These are phyloP conservation scores for Colletotrichum plurivorum DNA, from an alignment of 2,329 filamentous ascomycete genomes.

Conservation along the genomic window DNA sequence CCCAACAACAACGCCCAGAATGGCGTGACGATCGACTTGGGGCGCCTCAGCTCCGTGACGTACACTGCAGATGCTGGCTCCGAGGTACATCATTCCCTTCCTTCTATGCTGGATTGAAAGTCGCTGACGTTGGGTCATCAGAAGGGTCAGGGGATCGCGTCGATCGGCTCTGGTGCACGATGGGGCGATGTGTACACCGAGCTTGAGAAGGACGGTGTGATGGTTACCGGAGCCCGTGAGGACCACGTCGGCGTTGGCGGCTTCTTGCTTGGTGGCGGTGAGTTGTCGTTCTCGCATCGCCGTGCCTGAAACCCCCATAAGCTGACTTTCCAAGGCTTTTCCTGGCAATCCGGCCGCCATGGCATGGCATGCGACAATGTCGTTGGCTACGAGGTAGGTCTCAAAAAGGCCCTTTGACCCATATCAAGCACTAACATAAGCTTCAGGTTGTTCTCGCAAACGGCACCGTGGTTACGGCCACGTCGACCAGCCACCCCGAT, in stretches of 20 bases:
- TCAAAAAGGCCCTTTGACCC: too few relatives aligned
- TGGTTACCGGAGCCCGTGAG: slow-evolving; percentile 44
- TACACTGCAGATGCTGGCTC: not conserved
- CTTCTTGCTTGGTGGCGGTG: slow-evolving; percentile 48
- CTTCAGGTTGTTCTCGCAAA: slow-evolving; percentile 57
- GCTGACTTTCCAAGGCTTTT: slow-evolving; percentile 33
- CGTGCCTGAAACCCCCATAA: fast-evolving
- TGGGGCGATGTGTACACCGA: slow-evolving; percentile 13
- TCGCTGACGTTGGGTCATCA: not conserved
- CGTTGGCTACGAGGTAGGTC: slow-evolving; percentile 28
- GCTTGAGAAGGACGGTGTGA: slow-evolving; percentile 40
- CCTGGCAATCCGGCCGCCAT: slow-evolving; percentile 35
- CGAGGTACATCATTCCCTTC: not conserved
- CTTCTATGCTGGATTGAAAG: too few relatives aligned
- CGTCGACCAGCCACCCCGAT: slow-evolving; percentile 50
- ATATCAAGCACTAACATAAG: too few relatives aligned
- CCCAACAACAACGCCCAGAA: slow-evolving; percentile 48
- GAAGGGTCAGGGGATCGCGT: slow-evolving; percentile 2
- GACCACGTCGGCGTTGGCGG: slow-evolving; percentile 45
- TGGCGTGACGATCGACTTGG: slow-evolving; percentile 33
- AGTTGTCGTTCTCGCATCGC: too few relatives aligned
- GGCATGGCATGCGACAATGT: slow-evolving; percentile 58
- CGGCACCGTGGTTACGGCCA: slow-evolving; percentile 56
- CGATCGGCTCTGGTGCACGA: slow-evolving; percentile 9
- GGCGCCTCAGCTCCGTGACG: not conserved